Conservation (phyloP, 2,329 filamentous ascomycete genomes). For the Fusarium udum region DNA sequence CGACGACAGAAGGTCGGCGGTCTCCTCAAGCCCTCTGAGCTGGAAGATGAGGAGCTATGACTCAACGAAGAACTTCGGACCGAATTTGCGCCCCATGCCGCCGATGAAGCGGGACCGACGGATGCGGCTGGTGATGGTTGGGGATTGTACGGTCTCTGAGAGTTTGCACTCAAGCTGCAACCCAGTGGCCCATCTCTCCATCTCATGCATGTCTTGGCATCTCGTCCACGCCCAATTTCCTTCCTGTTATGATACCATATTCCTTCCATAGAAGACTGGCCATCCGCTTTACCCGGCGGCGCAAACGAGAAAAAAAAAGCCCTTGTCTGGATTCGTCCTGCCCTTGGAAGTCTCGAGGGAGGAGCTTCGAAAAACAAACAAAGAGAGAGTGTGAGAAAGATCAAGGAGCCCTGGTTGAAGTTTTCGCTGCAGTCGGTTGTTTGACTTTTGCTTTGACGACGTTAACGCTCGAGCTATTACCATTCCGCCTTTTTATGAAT, state of each 20-base stretch:
- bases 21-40: constrained; percentile 94
- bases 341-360: constrained; percentile 13
- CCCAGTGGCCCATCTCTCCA: not conserved
- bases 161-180: not conserved
- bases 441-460: not conserved
- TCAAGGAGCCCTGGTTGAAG: constrained; percentile 20
- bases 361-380: not conserved
- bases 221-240: constrained; percentile 38
- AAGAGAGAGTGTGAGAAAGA: constrained; percentile 7
- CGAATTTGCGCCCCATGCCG: constrained; percentile 61
- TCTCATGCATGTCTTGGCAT: not conserved
- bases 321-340: constrained; percentile 19
- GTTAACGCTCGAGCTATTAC: constrained; percentile 1
- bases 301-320: constrained; percentile 1
- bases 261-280: constrained; percentile 43
- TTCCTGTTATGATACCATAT: constrained; percentile 47
- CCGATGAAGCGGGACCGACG: constrained; percentile 41
- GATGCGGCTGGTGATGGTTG: constrained; percentile 63
- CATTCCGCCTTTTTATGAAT: constrained; percentile 24
- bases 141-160: constrained; percentile 70
- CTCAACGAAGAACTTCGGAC: constrained; percentile 74
- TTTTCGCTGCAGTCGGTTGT: constrained; percentile 2
- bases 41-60: constrained; percentile 93
- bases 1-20: constrained; percentile 95
- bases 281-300: constrained; percentile 23